Percentiles rank a stretch among this genome's conserved stretches.
Evolutionary conservation across 2,329 filamentous ascomycete species (phyloP).

Genomic region (Aspergillus arachidicola): DNA sequence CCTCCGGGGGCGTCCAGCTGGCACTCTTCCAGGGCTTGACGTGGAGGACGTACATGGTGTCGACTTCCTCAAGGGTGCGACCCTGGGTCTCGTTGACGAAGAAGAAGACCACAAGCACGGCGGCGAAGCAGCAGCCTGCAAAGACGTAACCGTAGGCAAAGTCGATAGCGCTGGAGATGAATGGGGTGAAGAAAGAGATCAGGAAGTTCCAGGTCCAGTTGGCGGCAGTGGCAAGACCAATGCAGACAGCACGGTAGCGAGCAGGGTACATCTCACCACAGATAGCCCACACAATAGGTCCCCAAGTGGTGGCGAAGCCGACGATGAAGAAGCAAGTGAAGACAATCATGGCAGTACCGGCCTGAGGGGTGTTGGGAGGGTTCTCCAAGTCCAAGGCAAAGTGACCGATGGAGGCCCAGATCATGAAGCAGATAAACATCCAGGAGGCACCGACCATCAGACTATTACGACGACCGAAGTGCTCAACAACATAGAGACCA

Average conservation of each 20-base stretch:
- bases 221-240: conserved; percentile 74
- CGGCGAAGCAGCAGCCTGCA: conserved; percentile 69
- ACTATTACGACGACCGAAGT: conserved; percentile 68
- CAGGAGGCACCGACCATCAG: conserved; percentile 68
- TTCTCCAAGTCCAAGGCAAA: conserved; percentile 42
- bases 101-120: conserved; percentile 70
- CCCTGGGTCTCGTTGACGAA: conserved; percentile 76
- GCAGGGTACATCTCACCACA: conserved; percentile 50
- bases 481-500: conserved; percentile 71
- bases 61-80: conserved; percentile 75
- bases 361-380: conserved; percentile 47
- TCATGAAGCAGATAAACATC: conserved; percentile 65
- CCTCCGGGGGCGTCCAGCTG: conserved; percentile 48
- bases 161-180: conserved; percentile 72
- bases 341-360: conserved; percentile 71
- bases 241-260: conserved; percentile 68
- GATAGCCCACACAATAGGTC: conserved; percentile 57
- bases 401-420: conserved; percentile 63
- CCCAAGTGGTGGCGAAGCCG: conserved; percentile 72
- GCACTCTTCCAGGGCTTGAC: conserved; percentile 66
- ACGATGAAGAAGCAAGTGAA: conserved; percentile 75
- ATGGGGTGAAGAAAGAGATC: conserved; percentile 77
- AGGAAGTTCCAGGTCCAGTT: conserved; percentile 82
- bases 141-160: conserved; percentile 80
- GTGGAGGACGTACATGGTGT: conserved; percentile 72